Base-by-base conservation (phyloP, 2,329 filamentous ascomycete genomes). In the Colletotrichum paranaense region DNA sequence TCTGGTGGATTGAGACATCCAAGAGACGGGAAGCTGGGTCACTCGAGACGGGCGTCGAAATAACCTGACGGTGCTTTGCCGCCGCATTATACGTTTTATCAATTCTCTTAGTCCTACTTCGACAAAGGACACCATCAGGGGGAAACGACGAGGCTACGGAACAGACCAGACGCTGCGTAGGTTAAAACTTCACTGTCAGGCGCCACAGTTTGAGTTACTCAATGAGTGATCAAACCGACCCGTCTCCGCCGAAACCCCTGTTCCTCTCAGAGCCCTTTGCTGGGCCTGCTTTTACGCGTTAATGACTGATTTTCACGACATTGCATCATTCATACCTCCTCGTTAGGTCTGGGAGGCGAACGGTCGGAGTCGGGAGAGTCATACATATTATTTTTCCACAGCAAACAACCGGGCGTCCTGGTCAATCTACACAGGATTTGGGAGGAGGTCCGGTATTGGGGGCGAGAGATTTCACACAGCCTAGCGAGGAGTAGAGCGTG, bases 21-120 rank as follows among this genome's bases (percentile, higher is more conserved):
- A 22, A 4, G 9, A 19, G 7, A 11, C 3, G 16, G 24, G 24
- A 56, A 30, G 26, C 22, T 19, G 14, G 53, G 14, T n/a, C 24
- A 24, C 53, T n/a, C 24, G 26, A 30, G 28, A 57, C 80, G 80
- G 78, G 81, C 81, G 78, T 83, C 83, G 77, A 81, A 82, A 59
- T 68, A 71, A 49, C 30, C 38, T 19, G 30, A 32, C 3, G 53
- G 35, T 28, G 30, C 16, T 8, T 24, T 26, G 42, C 5, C 69
- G 35, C 38, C 49, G 19, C 38, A 35, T 59, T 59, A 74, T 74
- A 74, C 67, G 72, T 74, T 67, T 70, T 62, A 58, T n/a, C 35
- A 53, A 35, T 24, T 35, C n/a, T 28, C 28, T 9, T 12, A 30
- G 42, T n/a, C 26, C 52, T n/a, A 11, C 32, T 24, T 30, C 26